phyloP scores from a whole-genome alignment of 768 basidiomycete species.

The Pleurotus pulmonarius region DNA sequence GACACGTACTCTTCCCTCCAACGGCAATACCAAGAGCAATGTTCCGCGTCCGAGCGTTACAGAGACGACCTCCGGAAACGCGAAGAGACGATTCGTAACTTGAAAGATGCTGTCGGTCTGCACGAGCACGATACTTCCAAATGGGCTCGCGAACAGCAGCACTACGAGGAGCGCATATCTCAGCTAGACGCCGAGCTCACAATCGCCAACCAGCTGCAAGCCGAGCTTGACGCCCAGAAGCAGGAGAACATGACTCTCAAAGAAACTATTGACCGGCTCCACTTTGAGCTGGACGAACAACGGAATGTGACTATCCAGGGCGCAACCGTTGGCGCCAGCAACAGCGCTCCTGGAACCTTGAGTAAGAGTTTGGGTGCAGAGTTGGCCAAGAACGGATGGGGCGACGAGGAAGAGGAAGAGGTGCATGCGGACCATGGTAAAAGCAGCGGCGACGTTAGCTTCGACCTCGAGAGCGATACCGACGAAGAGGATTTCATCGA shows the following conservation, averaged over 20 bases:
- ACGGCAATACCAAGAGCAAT: constrained; percentile 88
- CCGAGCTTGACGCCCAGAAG: constrained; percentile 85
- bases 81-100: constrained; percentile 66
- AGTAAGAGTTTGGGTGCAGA: constrained; percentile 79
- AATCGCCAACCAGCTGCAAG: constrained; percentile 67
- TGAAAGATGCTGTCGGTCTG: constrained; percentile 55
- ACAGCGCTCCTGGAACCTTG: constrained; percentile 53
- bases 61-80: constrained; percentile 70
- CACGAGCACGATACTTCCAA: constrained; percentile 67
- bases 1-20: constrained; percentile 73
- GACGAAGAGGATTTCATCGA: constrained; percentile 78
- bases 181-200: constrained; percentile 70
- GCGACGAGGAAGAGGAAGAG: constrained; percentile 32
- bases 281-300: constrained; percentile 93
- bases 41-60: constrained; percentile 76
- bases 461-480: constrained; percentile 47
- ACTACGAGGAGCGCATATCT: constrained; percentile 67
- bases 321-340: constrained; percentile 33
- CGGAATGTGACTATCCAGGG: constrained; percentile 40
- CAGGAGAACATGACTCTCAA: constrained; percentile 91
- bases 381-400: constrained; percentile 46
- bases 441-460: constrained; percentile 24
- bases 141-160: constrained; percentile 62
- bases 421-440: constrained; percentile 29
- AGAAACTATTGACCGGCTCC: constrained; percentile 93